Conservation (phyloP, 129 eudicot genomes). For the Flaveria trinervia region DNA sequence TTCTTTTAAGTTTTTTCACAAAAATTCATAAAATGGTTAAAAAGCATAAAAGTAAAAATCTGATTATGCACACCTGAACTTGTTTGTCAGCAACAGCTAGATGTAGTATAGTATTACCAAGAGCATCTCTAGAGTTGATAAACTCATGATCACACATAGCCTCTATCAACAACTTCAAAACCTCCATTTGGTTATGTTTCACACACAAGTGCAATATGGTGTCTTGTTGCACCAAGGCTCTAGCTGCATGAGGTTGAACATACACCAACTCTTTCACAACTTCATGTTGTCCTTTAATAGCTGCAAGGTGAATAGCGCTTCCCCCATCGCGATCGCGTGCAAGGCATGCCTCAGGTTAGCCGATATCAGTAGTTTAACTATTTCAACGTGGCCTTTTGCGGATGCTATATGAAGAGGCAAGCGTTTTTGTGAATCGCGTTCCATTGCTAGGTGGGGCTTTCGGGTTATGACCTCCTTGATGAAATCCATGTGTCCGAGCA, state of each 20-base stretch:
- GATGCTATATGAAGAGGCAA: slow-evolving; percentile 61
- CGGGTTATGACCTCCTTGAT: slow-evolving; percentile 27
- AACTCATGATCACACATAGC: slow-evolving; percentile 28
- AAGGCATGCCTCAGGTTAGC: slow-evolving; percentile 35
- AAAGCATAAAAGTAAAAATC: neutral
- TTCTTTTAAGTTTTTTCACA: neutral
- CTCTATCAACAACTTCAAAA: slow-evolving; percentile 40
- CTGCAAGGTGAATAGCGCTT: slow-evolving; percentile 57
- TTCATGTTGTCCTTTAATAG: slow-evolving; percentile 44
- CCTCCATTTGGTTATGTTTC: slow-evolving; percentile 42
- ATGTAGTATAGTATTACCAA: slow-evolving; percentile 47
- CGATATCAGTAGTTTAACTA: slow-evolving; percentile 28
- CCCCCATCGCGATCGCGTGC: slow-evolving; percentile 49
- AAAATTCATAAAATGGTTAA: neutral
- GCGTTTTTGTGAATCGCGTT: slow-evolving; percentile 36
- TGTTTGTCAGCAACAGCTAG: slow-evolving; percentile 45
- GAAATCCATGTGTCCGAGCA: slow-evolving; percentile 39
- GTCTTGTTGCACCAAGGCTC: slow-evolving; percentile 28
- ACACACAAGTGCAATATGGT: slow-evolving; percentile 59
- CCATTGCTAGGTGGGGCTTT: slow-evolving; percentile 40
- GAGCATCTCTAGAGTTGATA: slow-evolving; percentile 33
- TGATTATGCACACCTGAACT: slow-evolving; percentile 34
- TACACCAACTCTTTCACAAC: slow-evolving; percentile 40
- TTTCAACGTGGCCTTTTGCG: slow-evolving; percentile 42
- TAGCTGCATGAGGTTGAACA: slow-evolving; percentile 43